Conservation (phyloP, 345 rosid genomes). For the Populus davidiana region DNA sequence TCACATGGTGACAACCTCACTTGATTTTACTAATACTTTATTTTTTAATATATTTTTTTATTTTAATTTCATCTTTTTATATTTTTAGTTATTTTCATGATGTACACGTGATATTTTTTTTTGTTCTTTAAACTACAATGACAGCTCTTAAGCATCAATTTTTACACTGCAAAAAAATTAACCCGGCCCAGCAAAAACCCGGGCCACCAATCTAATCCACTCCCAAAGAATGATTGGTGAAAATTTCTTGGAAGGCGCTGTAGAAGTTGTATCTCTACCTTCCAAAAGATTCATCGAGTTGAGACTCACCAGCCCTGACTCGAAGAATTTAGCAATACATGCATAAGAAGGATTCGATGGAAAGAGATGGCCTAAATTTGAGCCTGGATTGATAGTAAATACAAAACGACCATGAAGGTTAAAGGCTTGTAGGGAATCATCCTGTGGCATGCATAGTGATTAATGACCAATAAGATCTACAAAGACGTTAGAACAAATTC, state of each 20-base stretch:
- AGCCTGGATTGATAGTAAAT: background rate
- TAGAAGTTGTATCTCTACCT: background rate
- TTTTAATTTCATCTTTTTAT: rapidly evolving
- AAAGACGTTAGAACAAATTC: background rate
- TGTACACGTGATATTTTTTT: no score
- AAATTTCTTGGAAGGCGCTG: background rate
- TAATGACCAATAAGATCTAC: background rate
- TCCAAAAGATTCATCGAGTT: background rate
- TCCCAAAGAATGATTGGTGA: background rate
- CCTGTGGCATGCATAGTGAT: background rate
- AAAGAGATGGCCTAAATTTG: no score
- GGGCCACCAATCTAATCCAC: no score
- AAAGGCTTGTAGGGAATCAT: background rate
- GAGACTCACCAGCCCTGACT: background rate
- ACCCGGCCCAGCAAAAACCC: no score
- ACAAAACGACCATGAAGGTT: background rate
- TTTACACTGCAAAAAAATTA: no score
- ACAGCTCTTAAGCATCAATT: no score
- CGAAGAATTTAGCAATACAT: background rate
- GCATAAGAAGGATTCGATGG: background rate
- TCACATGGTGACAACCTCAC: no score
- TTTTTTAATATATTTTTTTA: no score
- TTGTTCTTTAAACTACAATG: no score
- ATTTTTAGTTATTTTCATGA: no score
- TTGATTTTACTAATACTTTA: no score